phyloP scores from a whole-genome alignment of 495 filamentous ascomycete species.

The Sordaria brevicollis region DNA sequence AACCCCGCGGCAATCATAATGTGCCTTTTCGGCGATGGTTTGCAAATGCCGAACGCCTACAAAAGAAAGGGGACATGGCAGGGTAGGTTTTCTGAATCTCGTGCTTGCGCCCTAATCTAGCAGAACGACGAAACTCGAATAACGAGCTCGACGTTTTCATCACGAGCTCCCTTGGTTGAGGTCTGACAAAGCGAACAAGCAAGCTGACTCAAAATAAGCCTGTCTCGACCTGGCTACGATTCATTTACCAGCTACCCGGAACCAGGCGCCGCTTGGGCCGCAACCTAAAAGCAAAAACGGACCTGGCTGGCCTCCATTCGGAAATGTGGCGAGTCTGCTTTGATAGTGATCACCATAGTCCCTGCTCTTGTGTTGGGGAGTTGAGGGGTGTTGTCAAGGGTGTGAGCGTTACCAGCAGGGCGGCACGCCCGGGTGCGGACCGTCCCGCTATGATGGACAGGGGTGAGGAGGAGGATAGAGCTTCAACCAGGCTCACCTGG shows the following conservation, averaged over 20 bases:
- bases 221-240: neutral
- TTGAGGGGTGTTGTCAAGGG: neutral
- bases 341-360: neutral
- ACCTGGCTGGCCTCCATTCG: neutral
- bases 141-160: neutral
- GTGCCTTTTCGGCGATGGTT: neutral
- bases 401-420: neutral
- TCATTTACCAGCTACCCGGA: neutral
- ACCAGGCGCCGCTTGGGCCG: neutral
- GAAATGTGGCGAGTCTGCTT: neutral
- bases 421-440: neutral
- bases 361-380: neutral
- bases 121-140: neutral
- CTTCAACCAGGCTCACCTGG: no score
- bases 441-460: neutral
- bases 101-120: neutral
- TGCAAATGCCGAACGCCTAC: neutral
- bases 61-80: neutral
- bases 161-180: neutral
- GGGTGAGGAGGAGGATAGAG: no score
- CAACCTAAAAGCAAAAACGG: neutral
- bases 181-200: neutral
- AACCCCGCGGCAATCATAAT: neutral
- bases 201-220: neutral
- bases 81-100: neutral